These are phyloP conservation scores for Saitozyma podzolica DNA, from an alignment of 768 basidiomycete genomes.

Conservation along the genomic window DNA sequence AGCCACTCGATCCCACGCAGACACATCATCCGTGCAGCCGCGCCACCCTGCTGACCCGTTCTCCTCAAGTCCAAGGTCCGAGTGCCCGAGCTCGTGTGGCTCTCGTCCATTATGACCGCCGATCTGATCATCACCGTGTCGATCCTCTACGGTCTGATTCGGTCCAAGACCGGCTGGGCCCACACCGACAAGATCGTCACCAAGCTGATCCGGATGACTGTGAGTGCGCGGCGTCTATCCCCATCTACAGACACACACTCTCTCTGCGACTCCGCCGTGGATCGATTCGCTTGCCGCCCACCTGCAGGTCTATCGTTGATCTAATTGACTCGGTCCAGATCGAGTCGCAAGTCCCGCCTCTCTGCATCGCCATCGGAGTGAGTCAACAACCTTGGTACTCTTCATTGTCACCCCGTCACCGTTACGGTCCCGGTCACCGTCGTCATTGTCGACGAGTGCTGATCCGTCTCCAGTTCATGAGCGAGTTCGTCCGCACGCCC, in stretches of 20 bases:
- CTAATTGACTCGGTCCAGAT: conserved; percentile 6
- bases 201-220: not conserved
- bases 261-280: no score
- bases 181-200: conserved; percentile 29
- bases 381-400: no score
- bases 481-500: conserved; percentile 25
- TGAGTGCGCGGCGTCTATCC: no score
- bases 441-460: no score
- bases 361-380: conserved; percentile 8
- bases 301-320: no score
- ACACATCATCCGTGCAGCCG: no score
- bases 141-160: conserved; percentile 25
- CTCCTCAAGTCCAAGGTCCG: conserved; percentile 3
- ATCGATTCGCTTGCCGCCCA: no score
- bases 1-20: no score
- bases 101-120: conserved; percentile 22
- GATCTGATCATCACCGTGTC: conserved; percentile 33
- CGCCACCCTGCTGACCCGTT: not conserved
- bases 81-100: conserved; percentile 23
- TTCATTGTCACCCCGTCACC: no score
- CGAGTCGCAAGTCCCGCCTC: conserved; percentile 31
- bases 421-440: no score
- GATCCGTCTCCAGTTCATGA: conserved; percentile 23
- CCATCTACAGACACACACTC: no score
- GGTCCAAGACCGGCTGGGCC: conserved; percentile 36